Evolutionary conservation across 2,329 filamentous ascomycete genomes (phyloP).

Genomic region (Sphaerulina vaccinii): DNA sequence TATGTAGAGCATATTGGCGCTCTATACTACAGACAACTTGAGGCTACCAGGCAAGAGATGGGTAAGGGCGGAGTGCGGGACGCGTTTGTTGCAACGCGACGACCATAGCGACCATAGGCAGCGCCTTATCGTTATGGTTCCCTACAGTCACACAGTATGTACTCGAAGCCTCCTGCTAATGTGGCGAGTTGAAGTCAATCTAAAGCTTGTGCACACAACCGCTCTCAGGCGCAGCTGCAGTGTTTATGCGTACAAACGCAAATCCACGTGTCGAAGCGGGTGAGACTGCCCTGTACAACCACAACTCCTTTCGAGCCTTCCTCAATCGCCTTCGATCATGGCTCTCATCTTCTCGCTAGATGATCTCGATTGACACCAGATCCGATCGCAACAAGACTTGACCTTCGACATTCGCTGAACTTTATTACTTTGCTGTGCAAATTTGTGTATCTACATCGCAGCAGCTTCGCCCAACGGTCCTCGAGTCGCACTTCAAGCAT

Average conservation of each 20-base stretch:
- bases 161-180: background rate
- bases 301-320: background rate
- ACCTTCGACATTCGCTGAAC: background rate
- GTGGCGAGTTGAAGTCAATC: background rate
- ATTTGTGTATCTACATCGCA: no score
- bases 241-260: conserved; percentile 4
- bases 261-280: conserved; percentile 1
- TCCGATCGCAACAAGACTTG: background rate
- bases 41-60: no score
- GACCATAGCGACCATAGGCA: no score
- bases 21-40: no score
- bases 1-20: no score
- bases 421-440: no score
- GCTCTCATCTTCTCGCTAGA: background rate
- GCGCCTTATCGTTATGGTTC: no score
- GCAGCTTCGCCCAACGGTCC: background rate
- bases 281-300: conserved; percentile 2
- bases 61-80: no score
- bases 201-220: background rate
- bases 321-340: background rate
- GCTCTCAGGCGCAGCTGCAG: background rate
- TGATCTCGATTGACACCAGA: background rate
- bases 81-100: no score
- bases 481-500: background rate
- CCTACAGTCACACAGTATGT: background rate